These are phyloP conservation scores for Colletotrichum phormii DNA, from an alignment of 2,329 filamentous ascomycete genomes.

Conservation along the genomic window DNA sequence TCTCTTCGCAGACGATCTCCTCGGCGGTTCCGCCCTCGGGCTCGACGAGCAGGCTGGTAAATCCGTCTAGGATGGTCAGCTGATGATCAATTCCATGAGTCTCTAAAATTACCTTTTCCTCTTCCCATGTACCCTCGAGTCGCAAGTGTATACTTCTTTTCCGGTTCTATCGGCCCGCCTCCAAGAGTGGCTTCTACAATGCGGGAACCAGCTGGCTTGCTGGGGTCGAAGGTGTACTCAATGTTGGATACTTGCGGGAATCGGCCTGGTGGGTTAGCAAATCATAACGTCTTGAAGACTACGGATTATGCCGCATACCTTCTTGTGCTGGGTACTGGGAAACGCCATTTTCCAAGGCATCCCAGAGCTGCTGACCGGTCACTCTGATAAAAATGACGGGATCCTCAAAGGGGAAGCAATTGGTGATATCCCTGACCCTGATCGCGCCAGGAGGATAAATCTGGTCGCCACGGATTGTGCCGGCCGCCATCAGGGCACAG, in stretches of 20 bases:
- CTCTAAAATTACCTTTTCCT: conserved; percentile 69
- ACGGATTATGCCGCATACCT: conserved; percentile 52
- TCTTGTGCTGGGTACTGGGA: conserved; percentile 85
- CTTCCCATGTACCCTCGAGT: conserved; percentile 91
- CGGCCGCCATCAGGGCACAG: conserved; percentile 85
- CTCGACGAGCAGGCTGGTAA: conserved; percentile 78
- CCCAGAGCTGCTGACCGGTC: conserved; percentile 77
- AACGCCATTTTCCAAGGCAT: conserved; percentile 88
- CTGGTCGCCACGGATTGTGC: conserved; percentile 89
- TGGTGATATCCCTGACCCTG: conserved; percentile 83
- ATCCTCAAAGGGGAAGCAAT: conserved; percentile 93
- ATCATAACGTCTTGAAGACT: too few relatives aligned
- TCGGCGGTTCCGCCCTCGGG: conserved; percentile 81
- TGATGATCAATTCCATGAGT: neutral
- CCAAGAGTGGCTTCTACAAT: conserved; percentile 73
- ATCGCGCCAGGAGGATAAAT: conserved; percentile 86
- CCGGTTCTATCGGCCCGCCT: conserved; percentile 69
- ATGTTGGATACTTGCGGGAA: conserved; percentile 93
- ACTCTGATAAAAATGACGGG: conserved; percentile 83
- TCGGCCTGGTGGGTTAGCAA: conserved; percentile 54
- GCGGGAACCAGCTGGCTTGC: conserved; percentile 68
- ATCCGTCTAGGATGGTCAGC: conserved; percentile 70
- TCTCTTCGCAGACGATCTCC: conserved; percentile 86
- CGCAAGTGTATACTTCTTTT: conserved; percentile 76
- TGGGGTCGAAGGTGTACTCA: conserved; percentile 77